These are phyloP conservation scores for Punctularia strigosozonata DNA, from an alignment of 768 basidiomycete genomes.

Conservation along the genomic window DNA sequence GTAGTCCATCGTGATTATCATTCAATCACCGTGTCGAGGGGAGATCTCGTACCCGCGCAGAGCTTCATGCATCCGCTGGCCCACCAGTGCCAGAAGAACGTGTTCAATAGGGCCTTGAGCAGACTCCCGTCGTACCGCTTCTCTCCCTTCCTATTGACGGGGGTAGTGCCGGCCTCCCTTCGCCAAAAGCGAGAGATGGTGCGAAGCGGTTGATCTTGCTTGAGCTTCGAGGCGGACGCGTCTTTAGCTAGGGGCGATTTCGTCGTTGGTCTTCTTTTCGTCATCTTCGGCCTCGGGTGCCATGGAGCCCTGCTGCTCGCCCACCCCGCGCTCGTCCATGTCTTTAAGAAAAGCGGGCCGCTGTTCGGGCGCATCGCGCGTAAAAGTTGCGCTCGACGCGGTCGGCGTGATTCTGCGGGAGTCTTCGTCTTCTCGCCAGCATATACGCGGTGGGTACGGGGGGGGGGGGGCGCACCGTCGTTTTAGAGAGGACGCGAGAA, in stretches of 20 bases:
- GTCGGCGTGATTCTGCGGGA: too few relatives aligned
- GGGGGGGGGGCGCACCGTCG: slow-evolving; percentile 42
- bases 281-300: too few relatives aligned
- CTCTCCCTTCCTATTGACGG: neutral
- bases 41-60: neutral
- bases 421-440: too few relatives aligned
- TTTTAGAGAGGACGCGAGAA: slow-evolving; percentile 45
- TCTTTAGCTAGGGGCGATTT: too few relatives aligned
- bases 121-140: slow-evolving; percentile 7
- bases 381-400: slow-evolving; percentile 35
- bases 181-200: too few relatives aligned
- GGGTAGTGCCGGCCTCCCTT: too few relatives aligned
- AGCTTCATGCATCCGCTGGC: slow-evolving; percentile 10
- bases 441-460: slow-evolving; percentile 23
- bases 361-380: slow-evolving; percentile 35
- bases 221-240: too few relatives aligned
- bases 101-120: slow-evolving; percentile 9
- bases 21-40: neutral
- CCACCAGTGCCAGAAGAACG: slow-evolving; percentile 14
- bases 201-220: too few relatives aligned
- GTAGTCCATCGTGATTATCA: neutral
- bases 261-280: too few relatives aligned
- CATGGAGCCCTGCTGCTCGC: too few relatives aligned
- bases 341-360: slow-evolving; percentile 23
- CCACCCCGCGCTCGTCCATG: too few relatives aligned